These are phyloP conservation scores for Durusdinium trenchii DNA, from an alignment of 73 alveolate genomes.

Conservation along the genomic window DNA sequence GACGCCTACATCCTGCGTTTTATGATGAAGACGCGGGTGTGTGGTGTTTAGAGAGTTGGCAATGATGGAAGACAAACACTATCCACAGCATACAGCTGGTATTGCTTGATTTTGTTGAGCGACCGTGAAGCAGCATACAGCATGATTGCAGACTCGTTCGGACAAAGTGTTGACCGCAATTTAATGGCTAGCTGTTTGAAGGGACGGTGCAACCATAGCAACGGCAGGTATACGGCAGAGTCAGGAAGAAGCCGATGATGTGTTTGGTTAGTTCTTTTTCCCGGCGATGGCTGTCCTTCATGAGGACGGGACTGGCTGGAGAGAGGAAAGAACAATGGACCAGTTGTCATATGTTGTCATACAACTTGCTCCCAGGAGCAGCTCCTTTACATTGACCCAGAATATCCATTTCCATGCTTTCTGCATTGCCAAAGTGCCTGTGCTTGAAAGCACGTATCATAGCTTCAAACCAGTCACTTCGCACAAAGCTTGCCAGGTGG, in stretches of 20 bases:
- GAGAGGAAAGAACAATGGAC: neutral
- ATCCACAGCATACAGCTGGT: neutral
- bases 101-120: neutral
- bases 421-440: slow-evolving; percentile 28
- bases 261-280: neutral
- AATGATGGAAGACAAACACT: neutral
- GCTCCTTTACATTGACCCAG: neutral
- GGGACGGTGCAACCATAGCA: too few relatives aligned
- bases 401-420: neutral
- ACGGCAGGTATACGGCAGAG: too few relatives aligned
- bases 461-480: neutral
- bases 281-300: neutral
- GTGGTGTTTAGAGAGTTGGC: too few relatives aligned
- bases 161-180: neutral
- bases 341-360: neutral
- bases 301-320: neutral
- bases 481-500: slow-evolving; percentile 28
- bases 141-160: neutral
- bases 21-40: too few relatives aligned
- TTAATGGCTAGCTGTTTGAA: too few relatives aligned
- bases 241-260: too few relatives aligned
- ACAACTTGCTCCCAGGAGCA: neutral
- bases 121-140: neutral
- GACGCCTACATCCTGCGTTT: neutral
- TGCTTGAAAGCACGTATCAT: neutral